Evolutionary conservation across 345 rosid genomes (phyloP).

Genomic region (Ceriops decandra): DNA sequence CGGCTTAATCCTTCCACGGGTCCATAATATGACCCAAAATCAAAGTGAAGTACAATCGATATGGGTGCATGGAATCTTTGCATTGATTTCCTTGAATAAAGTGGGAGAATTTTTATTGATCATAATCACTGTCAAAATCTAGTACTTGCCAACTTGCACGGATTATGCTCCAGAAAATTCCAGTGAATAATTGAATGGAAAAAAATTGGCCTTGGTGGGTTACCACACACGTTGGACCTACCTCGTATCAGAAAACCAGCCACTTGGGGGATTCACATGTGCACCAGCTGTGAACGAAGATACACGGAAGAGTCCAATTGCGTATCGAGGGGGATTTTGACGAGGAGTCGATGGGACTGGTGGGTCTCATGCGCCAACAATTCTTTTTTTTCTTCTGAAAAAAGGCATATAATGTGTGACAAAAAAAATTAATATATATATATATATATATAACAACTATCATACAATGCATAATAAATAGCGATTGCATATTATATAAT

Average conservation of each 20-base stretch:
- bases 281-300: slow-evolving; percentile 20
- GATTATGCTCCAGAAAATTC: slow-evolving; percentile 3
- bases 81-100: slow-evolving; percentile 2
- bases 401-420: no score
- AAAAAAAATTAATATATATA: no score
- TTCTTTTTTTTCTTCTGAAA: no score
- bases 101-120: not conserved
- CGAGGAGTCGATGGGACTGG: no score
- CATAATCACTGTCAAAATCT: slow-evolving; percentile 1
- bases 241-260: slow-evolving; percentile 7
- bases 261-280: slow-evolving; percentile 21
- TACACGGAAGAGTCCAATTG: not conserved
- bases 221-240: slow-evolving; percentile 20
- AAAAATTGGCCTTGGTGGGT: slow-evolving; percentile 27
- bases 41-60: not conserved
- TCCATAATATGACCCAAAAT: not conserved
- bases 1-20: not conserved
- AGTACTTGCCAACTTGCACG: slow-evolving; percentile 11
- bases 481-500: no score
- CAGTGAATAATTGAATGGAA: slow-evolving; percentile 21
- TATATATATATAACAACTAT: no score
- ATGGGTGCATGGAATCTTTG: slow-evolving; percentile 12
- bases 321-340: not conserved
- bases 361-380: no score
- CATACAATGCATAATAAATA: no score